Conservation (phyloP, 176 grass and related monocot genomes). For the Phyllostachys edulis region DNA sequence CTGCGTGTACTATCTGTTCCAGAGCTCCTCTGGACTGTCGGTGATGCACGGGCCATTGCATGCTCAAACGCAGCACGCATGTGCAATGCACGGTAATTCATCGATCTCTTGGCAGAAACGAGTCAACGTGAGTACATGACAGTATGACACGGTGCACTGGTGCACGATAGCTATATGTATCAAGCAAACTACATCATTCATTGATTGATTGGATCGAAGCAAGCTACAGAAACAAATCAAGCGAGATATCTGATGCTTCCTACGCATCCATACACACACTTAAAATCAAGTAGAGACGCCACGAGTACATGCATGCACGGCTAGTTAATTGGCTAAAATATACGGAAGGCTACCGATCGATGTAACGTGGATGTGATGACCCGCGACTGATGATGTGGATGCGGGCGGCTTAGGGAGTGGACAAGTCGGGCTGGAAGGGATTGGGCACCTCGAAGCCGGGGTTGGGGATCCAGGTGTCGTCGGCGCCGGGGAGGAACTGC, state of each 20-base stretch:
- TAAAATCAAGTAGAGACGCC: background rate
- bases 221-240: slow-evolving; percentile 2
- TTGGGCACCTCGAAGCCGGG: slow-evolving; percentile 86
- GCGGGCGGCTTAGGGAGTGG: slow-evolving; percentile 23
- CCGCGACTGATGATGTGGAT: background rate
- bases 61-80: background rate
- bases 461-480: slow-evolving; percentile 88
- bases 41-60: background rate
- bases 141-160: background rate
- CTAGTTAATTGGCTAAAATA: background rate
- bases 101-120: background rate
- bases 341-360: background rate
- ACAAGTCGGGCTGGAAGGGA: slow-evolving; percentile 48
- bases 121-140: background rate
- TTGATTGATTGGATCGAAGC: background rate
- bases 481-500: slow-evolving; percentile 63
- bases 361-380: background rate
- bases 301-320: background rate
- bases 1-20: background rate
- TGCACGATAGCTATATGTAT: background rate
- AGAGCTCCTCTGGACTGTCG: background rate
- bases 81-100: background rate
- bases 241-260: slow-evolving; percentile 9
- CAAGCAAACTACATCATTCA: background rate
- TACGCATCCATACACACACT: background rate